Percentiles rank a stretch among this genome's conserved stretches.
Evolutionary conservation across 2,329 filamentous ascomycete genomes (phyloP).

Genomic region (Geosmithia flava): DNA sequence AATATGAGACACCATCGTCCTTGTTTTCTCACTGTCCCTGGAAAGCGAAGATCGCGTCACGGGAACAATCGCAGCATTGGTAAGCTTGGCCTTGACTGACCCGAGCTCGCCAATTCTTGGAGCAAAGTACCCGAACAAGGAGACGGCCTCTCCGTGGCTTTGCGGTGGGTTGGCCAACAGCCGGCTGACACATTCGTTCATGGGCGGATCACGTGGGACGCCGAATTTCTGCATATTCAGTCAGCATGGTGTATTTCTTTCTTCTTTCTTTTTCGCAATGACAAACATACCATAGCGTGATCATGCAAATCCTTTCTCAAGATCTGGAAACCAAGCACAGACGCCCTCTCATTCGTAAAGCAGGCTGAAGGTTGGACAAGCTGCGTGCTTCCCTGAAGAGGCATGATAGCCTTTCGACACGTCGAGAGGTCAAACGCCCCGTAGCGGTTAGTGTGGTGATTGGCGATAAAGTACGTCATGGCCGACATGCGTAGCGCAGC

Average conservation of each 20-base stretch:
- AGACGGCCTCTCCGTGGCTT: slow-evolving; percentile 51
- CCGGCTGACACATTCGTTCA: slow-evolving; percentile 62
- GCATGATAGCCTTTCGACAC: slow-evolving; percentile 52
- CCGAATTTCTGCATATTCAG: slow-evolving; percentile 53
- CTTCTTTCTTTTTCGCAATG: not conserved
- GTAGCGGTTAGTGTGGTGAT: slow-evolving; percentile 71
- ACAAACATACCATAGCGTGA: slow-evolving; percentile 50
- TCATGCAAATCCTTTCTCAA: slow-evolving; percentile 62
- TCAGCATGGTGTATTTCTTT: not conserved
- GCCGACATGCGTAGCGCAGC: slow-evolving; percentile 50
- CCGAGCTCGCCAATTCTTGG: slow-evolving; percentile 64
- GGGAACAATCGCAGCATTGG: slow-evolving; percentile 60
- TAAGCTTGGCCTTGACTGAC: slow-evolving; percentile 45
- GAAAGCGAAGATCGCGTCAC: slow-evolving; percentile 27
- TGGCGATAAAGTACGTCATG: slow-evolving; percentile 71
- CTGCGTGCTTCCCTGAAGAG: slow-evolving; percentile 55
- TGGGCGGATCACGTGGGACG: slow-evolving; percentile 68
- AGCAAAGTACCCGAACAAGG: slow-evolving; percentile 75
- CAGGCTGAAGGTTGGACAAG: slow-evolving; percentile 65
- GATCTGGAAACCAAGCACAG: slow-evolving; percentile 70
- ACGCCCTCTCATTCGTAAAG: slow-evolving; percentile 68
- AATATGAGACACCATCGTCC: slow-evolving; percentile 25
- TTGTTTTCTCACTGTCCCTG: slow-evolving; percentile 25
- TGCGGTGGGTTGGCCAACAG: slow-evolving; percentile 62
- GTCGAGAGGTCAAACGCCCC: slow-evolving; percentile 44